Evolutionary conservation across 2,329 filamentous ascomycete species (phyloP).

Genomic region (Nigrospora sphaerica): DNA sequence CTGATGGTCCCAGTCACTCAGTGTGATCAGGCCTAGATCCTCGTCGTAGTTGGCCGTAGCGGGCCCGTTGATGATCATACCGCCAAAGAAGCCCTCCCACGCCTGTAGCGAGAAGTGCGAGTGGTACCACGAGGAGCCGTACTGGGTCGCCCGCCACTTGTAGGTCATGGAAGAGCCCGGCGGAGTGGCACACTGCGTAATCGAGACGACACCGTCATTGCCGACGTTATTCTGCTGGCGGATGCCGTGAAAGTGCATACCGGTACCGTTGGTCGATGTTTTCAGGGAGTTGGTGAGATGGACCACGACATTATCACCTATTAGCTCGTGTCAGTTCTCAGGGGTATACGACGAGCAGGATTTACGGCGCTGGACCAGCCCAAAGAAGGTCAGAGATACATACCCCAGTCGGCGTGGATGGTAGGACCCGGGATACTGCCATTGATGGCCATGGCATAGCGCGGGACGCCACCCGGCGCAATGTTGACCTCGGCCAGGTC

Average conservation of each 20-base stretch:
- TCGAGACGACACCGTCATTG: conserved; percentile 46
- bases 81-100: conserved; percentile 50
- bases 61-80: conserved; percentile 54
- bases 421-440: conserved; percentile 17
- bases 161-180: conserved; percentile 48
- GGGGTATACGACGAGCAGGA: conserved; percentile 3
- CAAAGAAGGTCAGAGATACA: too few relatives aligned
- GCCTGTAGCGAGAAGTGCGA: conserved; percentile 61
- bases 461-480: conserved; percentile 24
- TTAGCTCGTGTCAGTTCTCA: conserved; percentile 7
- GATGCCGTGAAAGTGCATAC: too few relatives aligned
- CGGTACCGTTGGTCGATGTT: conserved; percentile 49
- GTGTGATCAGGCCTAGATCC: conserved; percentile 50
- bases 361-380: conserved; percentile 26
- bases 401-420: conserved; percentile 41
- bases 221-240: conserved; percentile 46
- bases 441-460: conserved; percentile 30
- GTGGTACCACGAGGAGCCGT: conserved; percentile 44
- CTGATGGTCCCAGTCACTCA: conserved; percentile 51
- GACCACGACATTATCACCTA: conserved; percentile 37
- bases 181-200: conserved; percentile 44
- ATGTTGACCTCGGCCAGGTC: conserved; percentile 13
- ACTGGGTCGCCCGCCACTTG: conserved; percentile 45
- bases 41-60: conserved; percentile 51
- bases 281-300: conserved; percentile 45